Base-by-base conservation (phyloP, 129 eudicot species). In the Helichrysum umbraculigerum region DNA sequence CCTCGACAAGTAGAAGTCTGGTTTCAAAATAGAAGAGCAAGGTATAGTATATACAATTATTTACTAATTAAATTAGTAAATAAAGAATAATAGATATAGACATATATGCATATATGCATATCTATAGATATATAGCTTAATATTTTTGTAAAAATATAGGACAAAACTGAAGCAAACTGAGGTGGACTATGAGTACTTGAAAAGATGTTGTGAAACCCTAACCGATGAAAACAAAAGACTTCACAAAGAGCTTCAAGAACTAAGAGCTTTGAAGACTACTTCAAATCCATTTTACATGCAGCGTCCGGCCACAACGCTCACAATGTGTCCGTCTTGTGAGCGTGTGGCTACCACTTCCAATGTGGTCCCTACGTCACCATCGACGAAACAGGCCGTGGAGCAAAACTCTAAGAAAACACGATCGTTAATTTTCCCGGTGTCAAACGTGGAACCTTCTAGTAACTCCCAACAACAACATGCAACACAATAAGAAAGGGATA, bases 21-120 rank as follows among this genome's bases (percentile, higher is more conserved):
- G 97, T 91, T 91, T 77, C 97, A 91, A 65, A 91, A 91, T 63
- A 83, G 97, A 86, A 86, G 97, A 72, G 97, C 97, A 50, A 88
- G 97, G 97, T 88, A 29, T 52, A 54, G 19, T 41, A 41, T 41
- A 41, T 41, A 17, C 25, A 29, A n/a, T 41, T 15, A 17, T 28
- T 16, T 52, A 20, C 65, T 16, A 20, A 47, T 25, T 19, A 1
- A 35, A 17, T 3, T 39, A 11, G 4, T 4, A 8, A 41, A 6
- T 2, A 29, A 17, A 2, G 10, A 71, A n/a, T 54, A 32, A 19
- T 30, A 30, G 1, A 30, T 1, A n/a, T n/a, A n/a, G n/a, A n/a
- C n/a, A 25, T 25, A 25, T 25, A 25, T 0, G 28, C 28, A 25
- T 25, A 25, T 25, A 25, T 44, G 17, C 52, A 44, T 44, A 44